phyloP scores from a whole-genome alignment of 2,329 filamentous ascomycete species.

The Grosmannia clavigera region DNA sequence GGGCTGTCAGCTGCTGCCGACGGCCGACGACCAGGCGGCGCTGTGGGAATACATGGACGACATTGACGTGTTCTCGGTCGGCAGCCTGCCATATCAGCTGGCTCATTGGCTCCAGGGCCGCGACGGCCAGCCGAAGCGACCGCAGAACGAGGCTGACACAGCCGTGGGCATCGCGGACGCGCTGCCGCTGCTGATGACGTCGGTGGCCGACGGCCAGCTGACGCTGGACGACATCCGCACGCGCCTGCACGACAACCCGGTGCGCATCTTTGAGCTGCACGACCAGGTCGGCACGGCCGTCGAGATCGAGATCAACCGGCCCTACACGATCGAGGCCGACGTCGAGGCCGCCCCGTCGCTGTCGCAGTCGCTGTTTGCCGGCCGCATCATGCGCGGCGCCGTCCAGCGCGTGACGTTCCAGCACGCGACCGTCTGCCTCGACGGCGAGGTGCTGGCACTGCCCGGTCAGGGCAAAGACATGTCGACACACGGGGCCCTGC shows the following conservation, averaged over 20 bases:
- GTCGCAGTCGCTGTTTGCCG: constrained; percentile 66
- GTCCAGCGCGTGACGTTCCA: constrained; percentile 68
- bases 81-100: constrained; percentile 66
- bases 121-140: constrained; percentile 17
- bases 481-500: constrained; percentile 51
- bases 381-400: constrained; percentile 54
- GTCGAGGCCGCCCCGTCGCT: constrained; percentile 28
- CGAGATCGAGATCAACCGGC: constrained; percentile 64
- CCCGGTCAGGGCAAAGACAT: constrained; percentile 57
- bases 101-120: constrained; percentile 37
- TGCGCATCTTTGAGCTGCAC: constrained; percentile 71
- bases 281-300: constrained; percentile 63
- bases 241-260: constrained; percentile 66
- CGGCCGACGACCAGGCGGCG: constrained; percentile 54
- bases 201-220: constrained; percentile 59
- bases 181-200: constrained; percentile 62
- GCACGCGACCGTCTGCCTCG: constrained; percentile 61
- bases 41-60: constrained; percentile 61
- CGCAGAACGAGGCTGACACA: constrained; percentile 30
- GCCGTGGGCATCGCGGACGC: constrained; percentile 60
- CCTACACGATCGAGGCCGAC: constrained; percentile 41
- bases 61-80: constrained; percentile 70
- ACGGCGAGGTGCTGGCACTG: constrained; percentile 49
- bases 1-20: constrained; percentile 53
- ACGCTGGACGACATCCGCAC: constrained; percentile 61